Conservation (phyloP, 345 rosid species). For the Brassica carinata region DNA sequence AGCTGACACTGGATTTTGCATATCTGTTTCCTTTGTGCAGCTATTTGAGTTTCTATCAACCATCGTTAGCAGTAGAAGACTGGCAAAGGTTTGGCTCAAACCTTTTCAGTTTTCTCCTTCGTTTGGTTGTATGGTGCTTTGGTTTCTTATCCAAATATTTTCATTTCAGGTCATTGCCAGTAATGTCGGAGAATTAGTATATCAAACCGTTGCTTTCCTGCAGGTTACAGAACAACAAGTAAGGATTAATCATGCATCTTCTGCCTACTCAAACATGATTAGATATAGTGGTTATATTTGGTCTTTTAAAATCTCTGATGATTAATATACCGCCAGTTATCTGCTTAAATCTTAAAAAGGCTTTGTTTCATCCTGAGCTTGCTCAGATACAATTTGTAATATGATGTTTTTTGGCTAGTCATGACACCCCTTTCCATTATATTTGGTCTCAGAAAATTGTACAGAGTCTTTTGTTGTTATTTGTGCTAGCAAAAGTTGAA, state of each 20-base stretch:
- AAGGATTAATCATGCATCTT: constrained; percentile 24
- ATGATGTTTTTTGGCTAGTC: constrained; percentile 8
- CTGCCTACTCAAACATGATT: constrained; percentile 26
- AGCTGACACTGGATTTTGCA: constrained; percentile 35
- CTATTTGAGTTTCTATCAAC: constrained; percentile 88
- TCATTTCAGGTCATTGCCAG: constrained; percentile 54
- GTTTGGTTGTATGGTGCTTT: constrained; percentile 9
- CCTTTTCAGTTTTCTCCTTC: constrained; percentile 7
- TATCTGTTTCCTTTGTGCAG: constrained; percentile 48
- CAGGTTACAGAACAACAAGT: constrained; percentile 96
- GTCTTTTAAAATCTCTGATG: neutral
- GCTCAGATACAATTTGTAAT: constrained; percentile 2
- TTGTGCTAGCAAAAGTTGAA: neutral
- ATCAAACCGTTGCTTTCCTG: constrained; percentile 75
- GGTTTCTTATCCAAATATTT: constrained; percentile 14
- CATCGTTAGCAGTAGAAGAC: constrained; percentile 64
- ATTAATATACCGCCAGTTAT: constrained; percentile 1
- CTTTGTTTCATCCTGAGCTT: neutral
- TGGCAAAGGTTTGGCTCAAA: constrained; percentile 63
- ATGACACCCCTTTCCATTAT: constrained; percentile 12
- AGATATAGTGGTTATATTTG: constrained; percentile 6
- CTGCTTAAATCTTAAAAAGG: neutral
- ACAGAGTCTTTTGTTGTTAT: constrained; percentile 3
- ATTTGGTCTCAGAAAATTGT: constrained; percentile 14
- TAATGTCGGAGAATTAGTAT: constrained; percentile 73